Percentiles rank a stretch among this genome's conserved stretches.
These are phyloP conservation scores for Gracilariopsis chorda DNA, from an alignment of 23 red algal species.

Conservation along the genomic window DNA sequence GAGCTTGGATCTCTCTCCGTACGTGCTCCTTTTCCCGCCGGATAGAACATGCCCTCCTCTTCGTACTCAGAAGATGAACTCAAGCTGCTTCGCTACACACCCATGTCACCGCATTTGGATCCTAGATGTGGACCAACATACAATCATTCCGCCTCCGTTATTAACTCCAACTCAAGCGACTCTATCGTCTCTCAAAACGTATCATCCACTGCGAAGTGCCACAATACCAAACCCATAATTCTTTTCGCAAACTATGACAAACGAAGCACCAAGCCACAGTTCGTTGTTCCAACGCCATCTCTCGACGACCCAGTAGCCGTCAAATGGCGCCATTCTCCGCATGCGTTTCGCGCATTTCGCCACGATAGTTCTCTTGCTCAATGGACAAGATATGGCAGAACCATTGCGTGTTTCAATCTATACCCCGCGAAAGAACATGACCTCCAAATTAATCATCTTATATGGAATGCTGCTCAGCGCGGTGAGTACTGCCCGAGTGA, in stretches of 20 bases:
- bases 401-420: constrained; percentile 29
- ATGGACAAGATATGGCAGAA: background rate
- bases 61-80: constrained; percentile 20
- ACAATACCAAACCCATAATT: background rate
- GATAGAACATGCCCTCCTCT: constrained; percentile 32
- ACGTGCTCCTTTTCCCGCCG: too few relatives aligned
- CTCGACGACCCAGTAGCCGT: background rate
- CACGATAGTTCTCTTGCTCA: background rate
- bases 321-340: background rate
- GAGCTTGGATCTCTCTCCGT: too few relatives aligned
- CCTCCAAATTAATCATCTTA: constrained; percentile 34
- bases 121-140: background rate
- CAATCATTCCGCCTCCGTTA: background rate
- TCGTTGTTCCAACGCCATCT: background rate
- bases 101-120: constrained; percentile 3
- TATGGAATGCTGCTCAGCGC: constrained; percentile 25
- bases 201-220: background rate
- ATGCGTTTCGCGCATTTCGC: background rate
- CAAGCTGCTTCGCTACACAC: background rate
- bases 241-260: constrained; percentile 33
- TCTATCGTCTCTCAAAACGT: background rate
- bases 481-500: constrained; percentile 26
- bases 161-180: background rate
- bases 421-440: constrained; percentile 10
- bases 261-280: background rate